A percentile compares a stretch with the other conserved stretches of the same genome.
Evolutionary conservation across 176 grass and related monocot genomes (phyloP).

Genomic region (Bonia amplexicaulis): DNA sequence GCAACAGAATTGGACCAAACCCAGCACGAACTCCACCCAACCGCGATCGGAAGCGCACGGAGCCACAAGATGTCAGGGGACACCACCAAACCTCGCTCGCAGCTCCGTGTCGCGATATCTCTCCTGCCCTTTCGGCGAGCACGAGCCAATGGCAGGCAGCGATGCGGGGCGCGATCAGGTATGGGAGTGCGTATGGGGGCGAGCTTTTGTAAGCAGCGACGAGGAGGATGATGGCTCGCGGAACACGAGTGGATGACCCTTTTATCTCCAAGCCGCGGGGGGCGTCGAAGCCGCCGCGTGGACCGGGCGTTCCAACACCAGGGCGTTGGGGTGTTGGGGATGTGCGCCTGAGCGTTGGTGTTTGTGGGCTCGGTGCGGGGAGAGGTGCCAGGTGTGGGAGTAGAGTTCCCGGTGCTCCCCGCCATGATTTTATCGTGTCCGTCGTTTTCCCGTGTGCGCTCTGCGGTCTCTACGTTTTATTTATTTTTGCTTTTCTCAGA

Average conservation of each 20-base stretch:
- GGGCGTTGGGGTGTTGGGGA: background rate
- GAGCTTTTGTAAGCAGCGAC: background rate
- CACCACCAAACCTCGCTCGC: background rate
- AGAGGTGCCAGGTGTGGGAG: background rate
- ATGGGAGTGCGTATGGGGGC: background rate
- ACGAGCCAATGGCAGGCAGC: background rate
- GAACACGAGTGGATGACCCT: background rate
- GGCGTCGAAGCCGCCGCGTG: background rate
- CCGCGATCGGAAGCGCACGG: background rate
- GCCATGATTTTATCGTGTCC: slow-evolving; percentile 34
- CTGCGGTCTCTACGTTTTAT: background rate
- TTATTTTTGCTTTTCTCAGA: background rate
- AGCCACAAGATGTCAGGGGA: background rate
- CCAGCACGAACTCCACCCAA: background rate
- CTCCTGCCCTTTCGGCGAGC: background rate
- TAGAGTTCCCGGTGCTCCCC: slow-evolving; percentile 6
- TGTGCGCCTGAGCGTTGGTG: background rate
- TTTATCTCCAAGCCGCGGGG: slow-evolving; percentile 10
- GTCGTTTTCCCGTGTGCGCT: slow-evolving; percentile 22
- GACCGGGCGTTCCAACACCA: background rate
- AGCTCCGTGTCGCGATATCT: background rate
- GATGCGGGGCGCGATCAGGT: background rate
- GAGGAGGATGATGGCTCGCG: background rate
- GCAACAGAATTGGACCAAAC: background rate
- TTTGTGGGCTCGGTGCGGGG: background rate